Evolutionary conservation across 371 early-diverging fungal genomes (phyloP).

Genomic region (Mortierella sp.): DNA sequence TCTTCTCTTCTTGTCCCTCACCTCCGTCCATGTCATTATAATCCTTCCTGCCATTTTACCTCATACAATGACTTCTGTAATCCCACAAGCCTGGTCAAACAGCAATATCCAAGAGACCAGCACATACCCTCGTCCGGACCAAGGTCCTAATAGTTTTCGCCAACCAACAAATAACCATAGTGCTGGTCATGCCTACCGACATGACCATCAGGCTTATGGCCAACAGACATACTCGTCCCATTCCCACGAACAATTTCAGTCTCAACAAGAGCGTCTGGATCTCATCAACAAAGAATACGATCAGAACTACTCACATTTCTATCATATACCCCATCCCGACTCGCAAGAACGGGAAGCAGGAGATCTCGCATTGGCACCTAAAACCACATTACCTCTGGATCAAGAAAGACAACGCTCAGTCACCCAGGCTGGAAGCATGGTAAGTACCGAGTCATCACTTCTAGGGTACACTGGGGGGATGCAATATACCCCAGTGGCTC

Average conservation of each 20-base stretch:
- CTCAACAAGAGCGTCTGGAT: neutral
- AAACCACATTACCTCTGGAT: constrained; percentile 29
- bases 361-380: constrained; percentile 13
- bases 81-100: constrained; percentile 14
- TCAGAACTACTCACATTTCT: constrained; percentile 8
- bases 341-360: constrained; percentile 8
- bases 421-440: no score
- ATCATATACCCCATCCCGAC: neutral
- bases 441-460: no score
- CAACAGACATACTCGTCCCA: neutral
- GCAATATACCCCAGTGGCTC: no score
- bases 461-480: no score
- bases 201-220: constrained; percentile 2
- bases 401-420: no score
- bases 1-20: no score
- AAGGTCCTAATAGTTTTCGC: neutral
- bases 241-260: constrained; percentile 1
- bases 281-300: constrained; percentile 17
- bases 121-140: neutral
- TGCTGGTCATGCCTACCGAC: no score
- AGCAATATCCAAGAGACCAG: neutral
- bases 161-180: no score
- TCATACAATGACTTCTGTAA: constrained; percentile 32
- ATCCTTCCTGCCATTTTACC: neutral
- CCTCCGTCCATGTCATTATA: no score